Evolutionary conservation across 2,329 filamentous ascomycete genomes (phyloP).

Genomic region (Tolypocladium pustulatum): DNA sequence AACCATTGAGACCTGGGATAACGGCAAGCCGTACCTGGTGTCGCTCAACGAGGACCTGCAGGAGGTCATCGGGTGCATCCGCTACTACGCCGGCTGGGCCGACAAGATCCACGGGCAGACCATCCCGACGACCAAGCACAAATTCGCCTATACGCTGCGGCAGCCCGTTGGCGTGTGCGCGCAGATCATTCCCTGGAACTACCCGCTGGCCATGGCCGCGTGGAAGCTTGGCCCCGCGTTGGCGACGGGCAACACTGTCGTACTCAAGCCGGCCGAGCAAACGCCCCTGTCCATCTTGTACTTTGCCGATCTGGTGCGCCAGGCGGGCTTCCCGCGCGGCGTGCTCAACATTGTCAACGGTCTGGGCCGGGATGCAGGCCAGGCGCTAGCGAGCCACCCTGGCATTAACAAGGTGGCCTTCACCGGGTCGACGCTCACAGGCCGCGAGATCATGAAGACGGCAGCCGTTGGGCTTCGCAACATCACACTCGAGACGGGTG

Average conservation of each 20-base stretch:
- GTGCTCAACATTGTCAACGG: constrained; percentile 71
- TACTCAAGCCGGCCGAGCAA: constrained; percentile 58
- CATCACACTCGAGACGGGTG: constrained; percentile 56
- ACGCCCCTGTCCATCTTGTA: constrained; percentile 56
- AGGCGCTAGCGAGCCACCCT: constrained; percentile 56
- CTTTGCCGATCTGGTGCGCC: constrained; percentile 54
- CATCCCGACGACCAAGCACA: constrained; percentile 56
- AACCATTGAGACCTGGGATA: constrained; percentile 69
- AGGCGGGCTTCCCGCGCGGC: constrained; percentile 69
- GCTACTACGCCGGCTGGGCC: constrained; percentile 70
- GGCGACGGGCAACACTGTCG: constrained; percentile 52
- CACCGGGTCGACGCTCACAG: constrained; percentile 64
- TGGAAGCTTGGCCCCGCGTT: constrained; percentile 70
- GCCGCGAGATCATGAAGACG: constrained; percentile 65
- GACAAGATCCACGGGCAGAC: constrained; percentile 72
- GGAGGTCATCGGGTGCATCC: constrained; percentile 34
- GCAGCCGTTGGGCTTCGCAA: constrained; percentile 57
- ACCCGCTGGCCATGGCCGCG: constrained; percentile 34
- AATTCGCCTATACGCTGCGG: constrained; percentile 65
- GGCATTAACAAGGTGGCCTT: constrained; percentile 70
- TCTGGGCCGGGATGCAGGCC: constrained; percentile 55
- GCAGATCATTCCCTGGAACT: constrained; percentile 69
- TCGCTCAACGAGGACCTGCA: constrained; percentile 56
- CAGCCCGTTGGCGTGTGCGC: constrained; percentile 71
- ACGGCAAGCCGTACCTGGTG: constrained; percentile 56